Evolutionary conservation across 2,329 filamentous ascomycete species (phyloP).

Genomic region (Pseudogymnoascus sp.): DNA sequence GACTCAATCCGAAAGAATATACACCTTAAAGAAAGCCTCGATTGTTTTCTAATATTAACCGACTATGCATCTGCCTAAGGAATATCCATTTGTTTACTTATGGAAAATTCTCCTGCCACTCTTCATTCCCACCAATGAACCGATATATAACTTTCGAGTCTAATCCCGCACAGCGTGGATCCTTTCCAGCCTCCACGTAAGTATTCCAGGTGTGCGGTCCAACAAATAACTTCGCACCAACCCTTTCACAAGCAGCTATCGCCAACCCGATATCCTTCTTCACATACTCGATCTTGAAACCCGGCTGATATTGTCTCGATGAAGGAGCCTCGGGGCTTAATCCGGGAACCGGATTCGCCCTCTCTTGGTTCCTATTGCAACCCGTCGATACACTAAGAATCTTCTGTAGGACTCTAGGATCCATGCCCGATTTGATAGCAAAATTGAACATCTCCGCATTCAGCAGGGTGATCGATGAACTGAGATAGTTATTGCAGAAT

Average conservation of each 20-base stretch:
- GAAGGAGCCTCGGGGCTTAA: conserved; percentile 27
- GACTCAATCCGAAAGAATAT: no score
- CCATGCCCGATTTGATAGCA: conserved; percentile 48
- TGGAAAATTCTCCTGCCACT: conserved; percentile 31
- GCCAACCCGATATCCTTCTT: conserved; percentile 50
- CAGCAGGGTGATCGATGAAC: conserved; percentile 50
- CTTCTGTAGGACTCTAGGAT: conserved; percentile 43
- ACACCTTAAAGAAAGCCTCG: no score
- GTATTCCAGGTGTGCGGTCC: conserved; percentile 41
- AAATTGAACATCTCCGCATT: conserved; percentile 52
- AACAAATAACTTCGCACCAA: conserved; percentile 42
- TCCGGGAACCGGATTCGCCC: conserved; percentile 30
- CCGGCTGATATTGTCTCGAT: conserved; percentile 33
- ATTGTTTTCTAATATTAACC: no score
- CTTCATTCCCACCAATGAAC: conserved; percentile 44
- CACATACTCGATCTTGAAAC: conserved; percentile 53
- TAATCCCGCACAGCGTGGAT: conserved; percentile 42
- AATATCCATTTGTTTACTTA: no score
- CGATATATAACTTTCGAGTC: conserved; percentile 52
- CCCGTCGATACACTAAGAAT: conserved; percentile 41
- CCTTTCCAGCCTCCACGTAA: conserved; percentile 44
- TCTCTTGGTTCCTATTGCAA: conserved; percentile 28
- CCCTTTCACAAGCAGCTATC: conserved; percentile 43
- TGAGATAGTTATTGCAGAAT: conserved; percentile 54
- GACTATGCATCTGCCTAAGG: no score